Conservation (phyloP, 306 rosid species). For the Pyrus pyrifolia region DNA sequence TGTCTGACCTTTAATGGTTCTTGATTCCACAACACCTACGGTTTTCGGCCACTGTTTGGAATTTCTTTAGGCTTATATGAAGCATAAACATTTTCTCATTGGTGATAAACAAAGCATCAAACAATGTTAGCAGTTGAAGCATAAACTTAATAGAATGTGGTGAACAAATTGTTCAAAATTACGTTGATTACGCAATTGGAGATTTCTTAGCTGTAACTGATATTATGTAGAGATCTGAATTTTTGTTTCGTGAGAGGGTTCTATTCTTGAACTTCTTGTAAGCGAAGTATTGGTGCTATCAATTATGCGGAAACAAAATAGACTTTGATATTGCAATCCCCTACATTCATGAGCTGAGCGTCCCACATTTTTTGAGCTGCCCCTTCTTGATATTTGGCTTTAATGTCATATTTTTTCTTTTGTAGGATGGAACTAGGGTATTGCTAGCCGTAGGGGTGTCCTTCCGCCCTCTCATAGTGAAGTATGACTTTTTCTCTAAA, state of each 20-base stretch:
- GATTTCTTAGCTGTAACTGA: not conserved
- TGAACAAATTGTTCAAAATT: not conserved
- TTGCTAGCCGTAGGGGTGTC: slow-evolving; percentile 49
- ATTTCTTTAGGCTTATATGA: no score
- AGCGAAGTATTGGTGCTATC: not conserved
- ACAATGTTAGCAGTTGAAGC: not conserved
- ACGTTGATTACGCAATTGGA: not conserved
- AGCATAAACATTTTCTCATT: no score
- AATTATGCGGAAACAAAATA: not conserved
- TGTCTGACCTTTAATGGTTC: no score
- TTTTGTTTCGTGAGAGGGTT: not conserved
- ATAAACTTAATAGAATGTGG: not conserved
- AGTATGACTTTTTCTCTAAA: slow-evolving; percentile 50
- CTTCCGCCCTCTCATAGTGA: slow-evolving; percentile 55
- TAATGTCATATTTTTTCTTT: not conserved
- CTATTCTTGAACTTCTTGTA: not conserved
- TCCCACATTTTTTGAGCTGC: not conserved
- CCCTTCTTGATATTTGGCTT: not conserved
- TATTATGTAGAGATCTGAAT: no score
- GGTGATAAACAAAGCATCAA: no score
- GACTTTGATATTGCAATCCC: not conserved
- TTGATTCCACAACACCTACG: not conserved
- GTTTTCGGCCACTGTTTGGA: not conserved
- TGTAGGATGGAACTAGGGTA: slow-evolving; percentile 34
- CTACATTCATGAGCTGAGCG: not conserved